Base-by-base conservation (phyloP, 164 flowering plant species). In the Santalum album region DNA sequence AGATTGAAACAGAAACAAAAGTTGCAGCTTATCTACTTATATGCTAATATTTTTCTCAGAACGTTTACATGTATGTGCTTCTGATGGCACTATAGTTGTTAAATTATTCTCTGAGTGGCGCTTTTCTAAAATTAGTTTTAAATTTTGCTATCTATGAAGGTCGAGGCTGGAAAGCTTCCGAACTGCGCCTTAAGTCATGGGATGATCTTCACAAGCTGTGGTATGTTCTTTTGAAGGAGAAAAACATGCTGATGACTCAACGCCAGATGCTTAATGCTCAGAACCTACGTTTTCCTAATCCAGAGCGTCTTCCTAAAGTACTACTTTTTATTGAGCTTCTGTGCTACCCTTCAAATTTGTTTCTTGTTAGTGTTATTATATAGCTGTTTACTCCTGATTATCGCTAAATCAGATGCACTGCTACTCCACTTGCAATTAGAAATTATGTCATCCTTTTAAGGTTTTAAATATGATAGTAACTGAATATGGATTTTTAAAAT, bases 241-340 rank as follows among this genome's bases (percentile, higher is more conserved):
- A 86, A 64, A 92, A 89, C 79, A 84, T 92, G 96, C 69, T 92
- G 56, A 89, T 92, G 95, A 83, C 95, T 53, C 99, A 87, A 49
- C 77, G 91, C 7, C 96, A 92, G 75, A 85, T 89, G 96, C 97
- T 92, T 54, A 67, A 85, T 56, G 76, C 95, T 14, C 95, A 89
- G 59, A 92, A 87, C 60, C 72, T 89, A 15, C 70, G 82, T 38
- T 92, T 92, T 77, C 88, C 90, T 20, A 86, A 89, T 75, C 97
- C 99, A 25, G 96, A 92, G 68, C 96, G 95, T 55, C 42, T 87
- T 23, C 84, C 99, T 50, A 89, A 92, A 86, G 99, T 89, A 69
- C 45, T 32, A 12, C 32, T 38, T 20, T 21, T 45, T 34, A 51
- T 20, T 15, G 18, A n/a, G 17, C 42, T 47, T 56, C 47, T 56